phyloP scores from a whole-genome alignment of 1,284 basidiomycete genomes.

The Cutaneotrichosporon spelunceum region DNA sequence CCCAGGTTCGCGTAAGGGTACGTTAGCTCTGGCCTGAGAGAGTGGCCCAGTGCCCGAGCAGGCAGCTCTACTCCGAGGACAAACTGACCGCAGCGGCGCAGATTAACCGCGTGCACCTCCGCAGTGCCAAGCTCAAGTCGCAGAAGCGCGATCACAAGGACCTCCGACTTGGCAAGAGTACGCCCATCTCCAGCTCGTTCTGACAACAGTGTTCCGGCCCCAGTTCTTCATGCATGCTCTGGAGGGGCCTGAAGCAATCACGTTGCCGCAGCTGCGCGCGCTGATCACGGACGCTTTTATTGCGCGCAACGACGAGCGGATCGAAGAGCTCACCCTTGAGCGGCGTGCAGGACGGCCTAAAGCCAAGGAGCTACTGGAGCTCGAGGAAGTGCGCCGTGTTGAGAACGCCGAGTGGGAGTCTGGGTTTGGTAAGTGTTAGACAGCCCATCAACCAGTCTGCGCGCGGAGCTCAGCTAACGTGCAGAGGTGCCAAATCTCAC shows the following conservation, averaged over 20 bases:
- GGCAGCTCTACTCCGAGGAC: not conserved
- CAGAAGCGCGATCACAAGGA: slow-evolving; percentile 59
- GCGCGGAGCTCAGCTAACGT: slow-evolving; percentile 4
- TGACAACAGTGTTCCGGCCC: slow-evolving; percentile 62
- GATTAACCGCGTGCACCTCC: slow-evolving; percentile 65
- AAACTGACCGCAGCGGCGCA: slow-evolving; percentile 60
- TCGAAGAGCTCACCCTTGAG: slow-evolving; percentile 62
- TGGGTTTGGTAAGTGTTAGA: slow-evolving; percentile 66
- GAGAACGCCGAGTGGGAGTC: slow-evolving; percentile 74
- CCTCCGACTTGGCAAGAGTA: slow-evolving; percentile 32
- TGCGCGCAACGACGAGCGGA: slow-evolving; percentile 64
- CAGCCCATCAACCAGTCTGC: no score
- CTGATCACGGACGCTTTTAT: slow-evolving; percentile 71
- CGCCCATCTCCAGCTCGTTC: not conserved
- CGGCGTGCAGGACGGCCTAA: slow-evolving; percentile 76
- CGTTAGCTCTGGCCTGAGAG: slow-evolving; percentile 1
- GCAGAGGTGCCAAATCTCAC: slow-evolving; percentile 82
- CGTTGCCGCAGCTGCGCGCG: slow-evolving; percentile 65
- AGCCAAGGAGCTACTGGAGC: slow-evolving; percentile 63
- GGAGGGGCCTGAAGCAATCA: slow-evolving; percentile 58
- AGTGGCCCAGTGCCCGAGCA: no score
- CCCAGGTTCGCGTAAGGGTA: slow-evolving; percentile 50
- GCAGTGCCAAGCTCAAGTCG: slow-evolving; percentile 64
- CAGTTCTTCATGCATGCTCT: slow-evolving; percentile 75
- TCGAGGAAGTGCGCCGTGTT: slow-evolving; percentile 67